A percentile compares a stretch with the other conserved stretches of the same genome.
Conservation (phyloP, 208 protist genomes). For the Leishmania major region DNA sequence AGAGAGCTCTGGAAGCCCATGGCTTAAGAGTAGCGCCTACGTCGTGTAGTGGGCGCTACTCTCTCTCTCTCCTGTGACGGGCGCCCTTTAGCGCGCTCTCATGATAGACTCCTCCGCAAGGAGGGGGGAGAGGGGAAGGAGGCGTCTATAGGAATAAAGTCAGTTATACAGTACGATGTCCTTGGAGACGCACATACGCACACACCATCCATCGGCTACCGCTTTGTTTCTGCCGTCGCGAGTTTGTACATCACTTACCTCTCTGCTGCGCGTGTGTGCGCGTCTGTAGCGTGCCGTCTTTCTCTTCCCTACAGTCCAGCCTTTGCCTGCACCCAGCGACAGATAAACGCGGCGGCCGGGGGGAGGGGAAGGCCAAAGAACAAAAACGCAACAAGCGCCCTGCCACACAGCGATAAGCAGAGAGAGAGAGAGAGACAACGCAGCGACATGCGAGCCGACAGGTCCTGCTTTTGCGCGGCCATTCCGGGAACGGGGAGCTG, state of each 20-base stretch:
- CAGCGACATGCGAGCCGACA: neutral
- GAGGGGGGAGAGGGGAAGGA: too few relatives aligned
- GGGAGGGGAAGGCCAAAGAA: too few relatives aligned
- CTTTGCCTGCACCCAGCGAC: neutral
- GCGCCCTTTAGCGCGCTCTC: neutral
- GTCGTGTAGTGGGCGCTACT: too few relatives aligned
- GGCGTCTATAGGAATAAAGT: neutral
- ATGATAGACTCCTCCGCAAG: neutral
- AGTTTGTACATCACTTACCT: neutral
- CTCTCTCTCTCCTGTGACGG: neutral
- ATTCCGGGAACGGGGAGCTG: neutral
- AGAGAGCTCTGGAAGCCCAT: neutral
- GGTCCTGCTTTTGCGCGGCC: neutral
- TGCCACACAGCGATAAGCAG: neutral
- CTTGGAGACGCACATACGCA: neutral
- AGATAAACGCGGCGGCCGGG: neutral
- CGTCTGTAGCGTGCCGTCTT: neutral
- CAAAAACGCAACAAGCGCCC: neutral
- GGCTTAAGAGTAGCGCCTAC: neutral
- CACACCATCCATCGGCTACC: neutral
- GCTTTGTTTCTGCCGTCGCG: neutral
- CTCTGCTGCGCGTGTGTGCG: neutral
- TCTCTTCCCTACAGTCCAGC: neutral
- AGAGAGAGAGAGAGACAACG: neutral
- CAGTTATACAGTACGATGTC: neutral